A percentile compares a stretch with the other conserved stretches of the same genome.
These are phyloP conservation scores for Wickerhamiella hasegawae DNA, from an alignment of 805 yeast species.

Conservation along the genomic window DNA sequence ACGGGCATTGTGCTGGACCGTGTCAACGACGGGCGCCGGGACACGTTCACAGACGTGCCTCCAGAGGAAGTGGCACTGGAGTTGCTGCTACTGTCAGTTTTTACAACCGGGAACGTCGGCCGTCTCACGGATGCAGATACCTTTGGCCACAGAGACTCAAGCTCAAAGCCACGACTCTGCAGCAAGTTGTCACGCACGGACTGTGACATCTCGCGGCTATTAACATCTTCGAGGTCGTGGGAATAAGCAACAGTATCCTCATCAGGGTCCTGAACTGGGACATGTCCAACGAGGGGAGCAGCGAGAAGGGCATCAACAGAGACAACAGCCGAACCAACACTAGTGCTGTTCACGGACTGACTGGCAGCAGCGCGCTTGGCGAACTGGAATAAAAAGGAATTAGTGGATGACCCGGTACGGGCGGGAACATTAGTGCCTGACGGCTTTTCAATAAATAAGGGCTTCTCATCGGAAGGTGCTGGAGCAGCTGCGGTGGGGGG, in stretches of 20 bases:
- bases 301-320: not conserved
- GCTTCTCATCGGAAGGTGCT: no score
- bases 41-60: not conserved
- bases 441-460: not conserved
- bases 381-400: not conserved
- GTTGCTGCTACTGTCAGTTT: no score
- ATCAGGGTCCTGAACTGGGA: not conserved
- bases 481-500: no score
- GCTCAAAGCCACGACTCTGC: slow-evolving; percentile 8
- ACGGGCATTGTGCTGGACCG: slow-evolving; percentile 10
- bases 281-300: not conserved
- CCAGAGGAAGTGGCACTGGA: no score
- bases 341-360: not conserved
- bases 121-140: no score
- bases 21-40: slow-evolving; percentile 9
- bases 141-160: slow-evolving; percentile 6
- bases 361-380: slow-evolving; percentile 1
- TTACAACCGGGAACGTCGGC: no score
- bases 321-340: not conserved
- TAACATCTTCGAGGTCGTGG: slow-evolving; percentile 4
- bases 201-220: slow-evolving; percentile 8
- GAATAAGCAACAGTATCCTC: not conserved
- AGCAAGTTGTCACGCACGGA: slow-evolving; percentile 7
- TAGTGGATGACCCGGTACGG: no score
- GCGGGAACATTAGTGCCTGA: not conserved